These are phyloP conservation scores for Calonectria leucothoes DNA, from an alignment of 2,329 filamentous ascomycete genomes.

Conservation along the genomic window DNA sequence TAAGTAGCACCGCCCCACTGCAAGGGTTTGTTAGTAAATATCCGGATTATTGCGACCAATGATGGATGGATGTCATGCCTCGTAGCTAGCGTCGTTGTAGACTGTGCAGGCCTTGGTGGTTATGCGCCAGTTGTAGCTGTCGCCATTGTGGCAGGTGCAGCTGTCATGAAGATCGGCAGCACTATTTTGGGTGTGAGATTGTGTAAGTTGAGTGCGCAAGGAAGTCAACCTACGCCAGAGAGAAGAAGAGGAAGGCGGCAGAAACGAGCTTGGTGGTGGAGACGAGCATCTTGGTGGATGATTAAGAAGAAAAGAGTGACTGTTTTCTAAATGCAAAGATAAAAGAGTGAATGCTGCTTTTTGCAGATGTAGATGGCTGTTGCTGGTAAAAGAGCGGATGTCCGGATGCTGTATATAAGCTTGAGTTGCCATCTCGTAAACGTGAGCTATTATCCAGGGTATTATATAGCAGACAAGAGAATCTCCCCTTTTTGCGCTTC, in stretches of 20 bases:
- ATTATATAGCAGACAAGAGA: neutral
- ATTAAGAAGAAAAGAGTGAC: constrained; percentile 1
- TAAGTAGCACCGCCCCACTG: constrained; percentile 33
- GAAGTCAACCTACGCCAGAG: constrained; percentile 25
- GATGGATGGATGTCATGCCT: constrained; percentile 13
- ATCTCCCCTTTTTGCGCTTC: neutral
- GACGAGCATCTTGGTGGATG: constrained; percentile 25
- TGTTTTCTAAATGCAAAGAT: constrained; percentile 17
- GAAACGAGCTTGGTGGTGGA: constrained; percentile 22
- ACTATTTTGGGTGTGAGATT: neutral
- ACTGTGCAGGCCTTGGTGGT: constrained; percentile 30
- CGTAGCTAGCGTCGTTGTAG: constrained; percentile 26
- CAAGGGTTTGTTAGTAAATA: neutral
- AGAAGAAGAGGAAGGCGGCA: constrained; percentile 20
- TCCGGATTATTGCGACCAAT: accelerated
- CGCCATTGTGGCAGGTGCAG: constrained; percentile 35
- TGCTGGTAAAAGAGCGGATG: neutral
- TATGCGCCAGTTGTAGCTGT: constrained; percentile 35
- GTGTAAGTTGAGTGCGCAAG: neutral
- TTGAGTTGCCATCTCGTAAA: neutral
- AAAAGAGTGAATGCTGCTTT: neutral
- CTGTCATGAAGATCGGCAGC: constrained; percentile 32
- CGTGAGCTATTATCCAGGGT: neutral
- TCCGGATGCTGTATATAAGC: constrained; percentile 2
- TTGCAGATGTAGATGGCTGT: neutral